Base-by-base conservation (phyloP, 2,329 filamentous ascomycete species). In the Trichoderma sp. region DNA sequence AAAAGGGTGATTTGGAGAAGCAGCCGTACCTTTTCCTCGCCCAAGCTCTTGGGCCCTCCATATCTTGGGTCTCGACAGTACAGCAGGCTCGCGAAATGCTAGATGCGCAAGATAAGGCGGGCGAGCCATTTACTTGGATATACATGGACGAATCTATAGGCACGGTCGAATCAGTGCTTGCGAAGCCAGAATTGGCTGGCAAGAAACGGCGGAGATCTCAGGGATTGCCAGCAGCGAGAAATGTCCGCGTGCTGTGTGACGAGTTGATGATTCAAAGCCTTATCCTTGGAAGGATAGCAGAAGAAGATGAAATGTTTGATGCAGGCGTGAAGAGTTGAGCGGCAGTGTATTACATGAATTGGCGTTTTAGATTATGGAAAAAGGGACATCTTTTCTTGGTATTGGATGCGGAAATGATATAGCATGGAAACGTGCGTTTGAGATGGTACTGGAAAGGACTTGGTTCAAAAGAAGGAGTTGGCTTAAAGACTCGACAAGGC, bases 221-320 rank as follows among this genome's bases (percentile, higher is more conserved):
- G 56, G 72, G 58, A 10, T 68, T 52, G 69, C 71, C 69, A 19
- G 75, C 81, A 55, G 81, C 84, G 14, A 83, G 85, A 74, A 86
- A 80, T 70, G 83, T 94, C 47, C 87, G 86, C 71, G 86, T 96
- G 56, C 86, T 97, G 64, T 91, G 90, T 68, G 91, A 96, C 77
- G 95, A 98, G 80, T 89, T 95, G 76, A 89, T 98, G 27, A 90
- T 97, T 68, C 95, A 99, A 83, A 97, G 94, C 78, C 82, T 98
- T 70, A 97, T 99, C 72, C 79, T 97, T 62, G 95, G 94, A 0
- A 88, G 89, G 71, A 81, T 97, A 73, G 87, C 94, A 64, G 90
- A 92, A 71, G 86, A 88, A 61, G 84, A 81, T 14, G 85, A 88
- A 73, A 75, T 79, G 74, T 47, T 58, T 19, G 68, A 68, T 37